Evolutionary conservation across 768 basidiomycete species (phyloP), one percentile per base, ranked within the genome.

Genomic region (Lactarius deliciosus): DNA sequence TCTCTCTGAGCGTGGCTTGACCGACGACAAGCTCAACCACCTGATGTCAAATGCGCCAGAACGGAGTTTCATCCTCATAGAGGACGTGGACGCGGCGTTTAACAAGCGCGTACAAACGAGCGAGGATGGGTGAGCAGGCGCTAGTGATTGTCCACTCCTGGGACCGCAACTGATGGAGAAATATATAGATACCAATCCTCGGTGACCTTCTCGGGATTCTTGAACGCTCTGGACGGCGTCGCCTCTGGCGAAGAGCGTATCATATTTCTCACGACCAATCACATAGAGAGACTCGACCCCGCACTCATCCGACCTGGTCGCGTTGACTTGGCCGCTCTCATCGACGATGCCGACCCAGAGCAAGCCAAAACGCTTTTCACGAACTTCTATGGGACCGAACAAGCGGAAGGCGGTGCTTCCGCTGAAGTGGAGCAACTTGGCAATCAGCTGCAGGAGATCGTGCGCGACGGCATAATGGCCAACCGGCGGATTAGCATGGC

Each of bases 221-320:
- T 99, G 53, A 99, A 99, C 72, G 95, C 96, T 16, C 81, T 99
- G 3, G 97, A 99, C 74, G 97, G 97, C 20, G 96, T 99, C 34
- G 96, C 94, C 5, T 97, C 96, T 13, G 94, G 95, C 50, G 96
- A 98, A 78, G 95, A 97, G 73, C 88, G 97, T n/a, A 89, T 99
- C 74, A 86, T 99, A 41, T 99, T 99, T 79, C 92, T 99, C 89
- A 99, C 97, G 0, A 98, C 97, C n/a, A 99, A 99, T 76, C 97
- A 98, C 72, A 75, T 92, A 62, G 87, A 91, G 66, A 83, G 82
- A 68, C 85, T 99, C 41, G 97, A 99, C 77, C 90, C 94, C 7
- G 97, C 96, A 0, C 85, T 99, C 56, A 93, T 98, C 73, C 88
- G 97, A 60, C 96, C 97, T 0, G 97, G 97, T 20, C 86, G 97